phyloP scores from a whole-genome alignment of 768 basidiomycete species.

The Auricularia sp. region DNA sequence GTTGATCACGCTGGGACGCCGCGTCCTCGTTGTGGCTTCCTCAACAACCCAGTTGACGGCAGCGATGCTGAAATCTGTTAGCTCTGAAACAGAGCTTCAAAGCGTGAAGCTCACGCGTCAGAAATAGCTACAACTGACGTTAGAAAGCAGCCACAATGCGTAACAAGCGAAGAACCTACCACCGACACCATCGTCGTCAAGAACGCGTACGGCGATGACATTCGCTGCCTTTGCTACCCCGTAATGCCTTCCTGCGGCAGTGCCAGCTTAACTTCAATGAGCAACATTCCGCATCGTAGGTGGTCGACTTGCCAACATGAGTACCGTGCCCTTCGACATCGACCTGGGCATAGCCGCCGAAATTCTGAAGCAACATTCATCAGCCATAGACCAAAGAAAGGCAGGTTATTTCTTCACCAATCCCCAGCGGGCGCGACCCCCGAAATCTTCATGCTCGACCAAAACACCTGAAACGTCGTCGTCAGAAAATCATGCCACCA shows the following conservation, averaged over 20 bases:
- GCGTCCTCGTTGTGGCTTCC: neutral
- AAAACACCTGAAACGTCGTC: neutral
- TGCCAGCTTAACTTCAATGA: neutral
- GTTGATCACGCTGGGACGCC: conserved; percentile 4
- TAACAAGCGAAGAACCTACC: neutral
- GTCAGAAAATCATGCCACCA: neutral
- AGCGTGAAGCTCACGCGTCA: neutral
- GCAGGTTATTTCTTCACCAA: neutral
- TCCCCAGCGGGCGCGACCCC: neutral
- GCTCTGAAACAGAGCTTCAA: neutral
- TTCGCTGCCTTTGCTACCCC: conserved; percentile 15
- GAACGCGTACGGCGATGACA: conserved; percentile 15
- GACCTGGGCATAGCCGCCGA: neutral
- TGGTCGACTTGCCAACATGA: conserved; percentile 3
- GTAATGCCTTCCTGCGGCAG: conserved; percentile 10
- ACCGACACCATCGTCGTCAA: conserved; percentile 9
- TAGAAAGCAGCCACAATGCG: too few species aligned
- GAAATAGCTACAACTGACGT: neutral
- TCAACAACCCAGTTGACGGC: neutral
- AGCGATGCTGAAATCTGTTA: neutral
- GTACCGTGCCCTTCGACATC: conserved; percentile 10
- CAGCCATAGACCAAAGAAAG: too few species aligned
- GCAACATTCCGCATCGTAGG: too few species aligned
- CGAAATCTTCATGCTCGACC: conserved; percentile 5
- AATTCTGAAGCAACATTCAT: too few species aligned